Conservation (phyloP, 345 rosid genomes). For the Schrenkiella parvula region DNA sequence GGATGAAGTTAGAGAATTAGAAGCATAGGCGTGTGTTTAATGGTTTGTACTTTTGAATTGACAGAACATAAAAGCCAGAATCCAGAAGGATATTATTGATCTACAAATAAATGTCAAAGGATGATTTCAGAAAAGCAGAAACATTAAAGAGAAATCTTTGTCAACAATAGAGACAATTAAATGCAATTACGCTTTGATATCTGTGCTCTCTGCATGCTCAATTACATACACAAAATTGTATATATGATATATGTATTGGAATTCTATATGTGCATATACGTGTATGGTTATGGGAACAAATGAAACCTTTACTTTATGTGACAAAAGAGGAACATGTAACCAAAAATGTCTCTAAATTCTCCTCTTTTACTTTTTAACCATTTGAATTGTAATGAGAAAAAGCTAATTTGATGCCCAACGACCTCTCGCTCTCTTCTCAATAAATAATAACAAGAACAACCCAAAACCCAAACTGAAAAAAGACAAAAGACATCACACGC, state of each 20-base stretch:
- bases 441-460: conserved; percentile 30
- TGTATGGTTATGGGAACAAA: conserved; percentile 28
- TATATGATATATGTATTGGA: neutral
- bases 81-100: conserved; percentile 25
- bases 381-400: conserved; percentile 29
- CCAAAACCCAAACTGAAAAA: conserved; percentile 9
- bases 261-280: conserved; percentile 2
- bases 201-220: conserved; percentile 33
- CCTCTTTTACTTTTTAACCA: conserved; percentile 28
- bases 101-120: conserved; percentile 32
- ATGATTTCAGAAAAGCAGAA: conserved; percentile 14
- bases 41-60: conserved; percentile 18
- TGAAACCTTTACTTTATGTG: conserved; percentile 32
- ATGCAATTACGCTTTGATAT: conserved; percentile 22
- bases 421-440: conserved; percentile 28
- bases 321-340: conserved; percentile 32
- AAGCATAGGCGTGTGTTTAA: conserved; percentile 28
- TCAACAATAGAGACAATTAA: conserved; percentile 16
- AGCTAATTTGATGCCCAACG: conserved; percentile 27
- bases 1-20: conserved; percentile 14
- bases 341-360: conserved; percentile 11
- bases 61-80: conserved; percentile 23
- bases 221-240: neutral
- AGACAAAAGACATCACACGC: conserved; percentile 33
- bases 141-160: conserved; percentile 16